Percentiles rank a stretch among this genome's conserved stretches.
Evolutionary conservation across 352 stramenopile species (phyloP).

Genomic region (Globisporangium yorkense): DNA sequence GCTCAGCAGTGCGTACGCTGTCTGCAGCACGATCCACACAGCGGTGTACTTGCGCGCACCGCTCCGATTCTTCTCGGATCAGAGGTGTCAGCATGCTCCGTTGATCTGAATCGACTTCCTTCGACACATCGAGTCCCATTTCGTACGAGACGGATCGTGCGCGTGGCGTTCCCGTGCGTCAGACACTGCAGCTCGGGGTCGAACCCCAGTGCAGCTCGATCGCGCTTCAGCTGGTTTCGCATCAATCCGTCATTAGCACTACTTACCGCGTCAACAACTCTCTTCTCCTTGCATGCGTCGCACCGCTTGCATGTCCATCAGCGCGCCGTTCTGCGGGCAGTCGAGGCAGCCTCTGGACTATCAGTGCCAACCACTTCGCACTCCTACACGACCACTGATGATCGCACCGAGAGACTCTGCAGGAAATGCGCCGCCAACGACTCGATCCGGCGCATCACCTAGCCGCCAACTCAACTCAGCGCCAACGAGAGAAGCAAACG

Average conservation of each 20-base stretch:
- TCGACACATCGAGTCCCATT: not conserved
- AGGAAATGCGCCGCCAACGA: slow-evolving; percentile 50
- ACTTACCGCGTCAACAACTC: not conserved
- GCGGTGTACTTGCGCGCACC: slow-evolving; percentile 78
- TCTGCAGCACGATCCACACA: slow-evolving; percentile 81
- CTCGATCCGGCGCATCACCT: slow-evolving; percentile 66
- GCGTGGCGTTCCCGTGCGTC: slow-evolving; percentile 48
- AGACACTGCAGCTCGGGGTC: slow-evolving; percentile 46
- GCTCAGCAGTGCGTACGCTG: slow-evolving; percentile 53
- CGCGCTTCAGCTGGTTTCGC: slow-evolving; percentile 43
- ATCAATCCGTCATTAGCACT: not conserved
- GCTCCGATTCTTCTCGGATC: slow-evolving; percentile 27
- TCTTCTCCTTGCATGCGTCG: not conserved
- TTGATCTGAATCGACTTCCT: not conserved
- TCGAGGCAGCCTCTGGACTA: not conserved
- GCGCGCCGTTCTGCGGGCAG: slow-evolving; percentile 26
- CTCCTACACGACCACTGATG: not conserved
- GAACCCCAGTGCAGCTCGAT: slow-evolving; percentile 48
- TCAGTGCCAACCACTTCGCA: not conserved
- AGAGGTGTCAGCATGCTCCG: not conserved
- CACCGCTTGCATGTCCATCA: slow-evolving; percentile 61
- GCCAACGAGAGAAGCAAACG: not conserved
- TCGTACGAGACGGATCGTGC: slow-evolving; percentile 53
- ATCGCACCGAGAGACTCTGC: slow-evolving; percentile 34
- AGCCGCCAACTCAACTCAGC: no score